These are phyloP conservation scores for Ganoderma boninense DNA, from an alignment of 1,284 basidiomycete species.

Conservation along the genomic window DNA sequence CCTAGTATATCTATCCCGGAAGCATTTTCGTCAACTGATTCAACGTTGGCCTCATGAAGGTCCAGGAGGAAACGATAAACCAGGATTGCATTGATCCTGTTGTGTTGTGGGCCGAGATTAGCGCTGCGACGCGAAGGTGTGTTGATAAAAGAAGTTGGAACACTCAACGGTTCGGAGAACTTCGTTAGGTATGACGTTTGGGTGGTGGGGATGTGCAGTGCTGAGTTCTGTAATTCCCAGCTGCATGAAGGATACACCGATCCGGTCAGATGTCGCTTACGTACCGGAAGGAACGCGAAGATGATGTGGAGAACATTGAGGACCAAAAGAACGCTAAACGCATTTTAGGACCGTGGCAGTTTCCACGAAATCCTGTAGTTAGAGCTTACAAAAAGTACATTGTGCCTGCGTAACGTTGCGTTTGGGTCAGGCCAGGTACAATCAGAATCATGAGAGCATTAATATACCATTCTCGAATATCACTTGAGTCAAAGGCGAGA, in stretches of 20 bases:
- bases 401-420: neutral
- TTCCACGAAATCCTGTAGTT: too few relatives aligned
- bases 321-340: neutral
- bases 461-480: neutral
- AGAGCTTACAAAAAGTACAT: neutral
- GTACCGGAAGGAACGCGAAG: neutral
- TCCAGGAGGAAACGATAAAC: neutral
- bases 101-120: neutral
- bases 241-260: too few relatives aligned
- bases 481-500: neutral
- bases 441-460: too few relatives aligned
- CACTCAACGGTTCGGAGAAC: conserved; percentile 1
- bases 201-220: neutral
- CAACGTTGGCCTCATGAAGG: neutral
- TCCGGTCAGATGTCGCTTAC: neutral
- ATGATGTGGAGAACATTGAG: conserved; percentile 1
- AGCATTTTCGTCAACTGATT: too few relatives aligned
- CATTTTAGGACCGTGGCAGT: too few relatives aligned
- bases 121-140: neutral
- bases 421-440: too few relatives aligned
- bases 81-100: neutral
- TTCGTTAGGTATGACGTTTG: neutral
- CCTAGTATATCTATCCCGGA: neutral
- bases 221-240: neutral
- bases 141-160: neutral